Evolutionary conservation across 2,329 filamentous ascomycete genomes (phyloP).

Genomic region (Botryosphaeria agaves): DNA sequence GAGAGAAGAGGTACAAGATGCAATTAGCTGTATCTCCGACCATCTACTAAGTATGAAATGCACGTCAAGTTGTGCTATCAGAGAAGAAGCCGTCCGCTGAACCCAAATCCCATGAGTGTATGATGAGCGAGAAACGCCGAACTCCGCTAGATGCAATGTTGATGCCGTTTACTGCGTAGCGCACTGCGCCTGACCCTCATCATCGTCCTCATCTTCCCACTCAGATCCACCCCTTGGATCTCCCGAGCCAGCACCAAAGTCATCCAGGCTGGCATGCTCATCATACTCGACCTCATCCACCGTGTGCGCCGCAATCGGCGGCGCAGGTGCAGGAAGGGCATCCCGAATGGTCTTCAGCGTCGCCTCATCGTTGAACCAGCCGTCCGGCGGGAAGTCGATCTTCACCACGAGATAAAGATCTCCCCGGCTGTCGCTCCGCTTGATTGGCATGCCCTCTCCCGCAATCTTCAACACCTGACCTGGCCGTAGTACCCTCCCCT

Average conservation of each 20-base stretch:
- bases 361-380: conserved; percentile 56
- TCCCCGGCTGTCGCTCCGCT: conserved; percentile 67
- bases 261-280: conserved; percentile 64
- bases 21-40: too few relatives aligned
- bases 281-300: conserved; percentile 82
- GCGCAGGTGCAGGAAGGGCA: conserved; percentile 44
- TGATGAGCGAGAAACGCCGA: too few relatives aligned
- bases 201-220: conserved; percentile 57
- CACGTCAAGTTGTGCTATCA: too few relatives aligned
- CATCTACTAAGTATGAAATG: too few relatives aligned
- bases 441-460: conserved; percentile 89
- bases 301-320: conserved; percentile 50
- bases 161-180: conserved; percentile 43
- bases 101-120: too few relatives aligned
- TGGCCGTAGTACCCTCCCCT: conserved; percentile 64
- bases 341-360: conserved; percentile 54
- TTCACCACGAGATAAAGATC: conserved; percentile 79
- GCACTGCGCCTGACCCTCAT: conserved; percentile 46
- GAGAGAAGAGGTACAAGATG: too few relatives aligned
- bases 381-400: conserved; percentile 75
- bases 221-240: conserved; percentile 47
- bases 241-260: conserved; percentile 58
- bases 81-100: too few relatives aligned
- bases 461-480: conserved; percentile 70
- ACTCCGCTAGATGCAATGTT: conserved; percentile 1